These are phyloP conservation scores for Chytridium lagenaria DNA, from an alignment of 371 early-diverging fungal genomes.

Conservation along the genomic window DNA sequence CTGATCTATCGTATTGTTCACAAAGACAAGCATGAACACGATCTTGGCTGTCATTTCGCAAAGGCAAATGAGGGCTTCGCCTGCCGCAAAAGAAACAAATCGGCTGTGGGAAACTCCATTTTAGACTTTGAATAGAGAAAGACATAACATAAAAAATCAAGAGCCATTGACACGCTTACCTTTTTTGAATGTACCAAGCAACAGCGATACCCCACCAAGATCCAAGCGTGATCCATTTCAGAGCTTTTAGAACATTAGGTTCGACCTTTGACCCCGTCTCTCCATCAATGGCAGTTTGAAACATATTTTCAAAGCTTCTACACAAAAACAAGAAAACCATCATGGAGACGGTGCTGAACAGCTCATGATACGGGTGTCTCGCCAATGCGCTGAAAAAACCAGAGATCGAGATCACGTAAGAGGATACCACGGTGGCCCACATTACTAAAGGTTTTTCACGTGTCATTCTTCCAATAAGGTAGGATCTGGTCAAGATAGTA, in stretches of 20 bases:
- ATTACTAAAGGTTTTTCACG: background rate
- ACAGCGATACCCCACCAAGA: slow-evolving; percentile 4
- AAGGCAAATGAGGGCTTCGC: slow-evolving; percentile 30
- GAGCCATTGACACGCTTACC: background rate
- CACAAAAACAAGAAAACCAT: background rate
- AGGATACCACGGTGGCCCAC: background rate
- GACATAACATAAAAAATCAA: background rate
- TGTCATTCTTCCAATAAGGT: background rate
- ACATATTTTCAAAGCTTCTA: slow-evolving; percentile 13
- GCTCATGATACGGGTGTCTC: slow-evolving; percentile 21
- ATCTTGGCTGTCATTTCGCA: slow-evolving; percentile 46
- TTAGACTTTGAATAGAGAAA: background rate
- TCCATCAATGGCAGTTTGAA: slow-evolving; percentile 21
- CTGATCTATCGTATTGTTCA: slow-evolving; percentile 39
- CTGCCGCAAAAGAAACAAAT: slow-evolving; percentile 25
- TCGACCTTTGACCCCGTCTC: slow-evolving; percentile 12
- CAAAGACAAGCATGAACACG: slow-evolving; percentile 37
- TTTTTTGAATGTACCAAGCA: slow-evolving; percentile 12
- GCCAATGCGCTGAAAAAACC: slow-evolving; percentile 13
- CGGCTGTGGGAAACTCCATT: background rate
- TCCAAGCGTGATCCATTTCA: background rate
- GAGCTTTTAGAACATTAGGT: background rate
- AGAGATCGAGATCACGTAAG: background rate
- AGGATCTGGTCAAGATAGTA: background rate
- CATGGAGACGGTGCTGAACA: slow-evolving; percentile 9